Conservation (phyloP, 2,329 filamentous ascomycete species). For the Xylariaceae sp. region DNA sequence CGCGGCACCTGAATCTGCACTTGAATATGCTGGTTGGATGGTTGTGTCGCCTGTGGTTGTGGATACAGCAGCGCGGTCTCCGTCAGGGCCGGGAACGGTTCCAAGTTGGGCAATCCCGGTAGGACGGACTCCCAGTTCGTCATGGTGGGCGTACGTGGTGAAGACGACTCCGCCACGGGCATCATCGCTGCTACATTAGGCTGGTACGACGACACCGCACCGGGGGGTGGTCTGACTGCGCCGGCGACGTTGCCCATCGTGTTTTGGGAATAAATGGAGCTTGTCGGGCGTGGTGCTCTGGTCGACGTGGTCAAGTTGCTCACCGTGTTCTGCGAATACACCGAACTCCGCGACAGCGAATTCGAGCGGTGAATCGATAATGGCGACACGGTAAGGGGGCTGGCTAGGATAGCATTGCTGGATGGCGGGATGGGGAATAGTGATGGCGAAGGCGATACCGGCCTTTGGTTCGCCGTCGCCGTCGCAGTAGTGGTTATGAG, state of each 20-base stretch:
- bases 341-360: conserved; percentile 13
- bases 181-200: not conserved
- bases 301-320: not conserved
- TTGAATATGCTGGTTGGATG: not conserved
- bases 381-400: conserved; percentile 7
- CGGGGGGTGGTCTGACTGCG: not conserved
- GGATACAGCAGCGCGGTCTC: not conserved
- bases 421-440: conserved; percentile 18
- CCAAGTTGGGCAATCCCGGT: conserved; percentile 1
- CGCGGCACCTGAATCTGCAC: conserved; percentile 17
- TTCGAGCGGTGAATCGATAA: conserved; percentile 5
- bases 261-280: conserved; percentile 16
- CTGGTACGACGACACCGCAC: too few relatives aligned
- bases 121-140: conserved; percentile 12
- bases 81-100: too few relatives aligned
- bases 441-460: conserved; percentile 18
- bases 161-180: conserved; percentile 1
- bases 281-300: conserved; percentile 9
- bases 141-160: conserved; percentile 15
- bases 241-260: not conserved
- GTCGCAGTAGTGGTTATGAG: not conserved
- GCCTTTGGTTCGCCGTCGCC: conserved; percentile 4
- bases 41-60: too few relatives aligned
- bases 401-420: conserved; percentile 1
- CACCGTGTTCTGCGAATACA: conserved; percentile 10